These are phyloP conservation scores for Ophiostoma quercus DNA, from an alignment of 2,329 filamentous ascomycete species.

Conservation along the genomic window DNA sequence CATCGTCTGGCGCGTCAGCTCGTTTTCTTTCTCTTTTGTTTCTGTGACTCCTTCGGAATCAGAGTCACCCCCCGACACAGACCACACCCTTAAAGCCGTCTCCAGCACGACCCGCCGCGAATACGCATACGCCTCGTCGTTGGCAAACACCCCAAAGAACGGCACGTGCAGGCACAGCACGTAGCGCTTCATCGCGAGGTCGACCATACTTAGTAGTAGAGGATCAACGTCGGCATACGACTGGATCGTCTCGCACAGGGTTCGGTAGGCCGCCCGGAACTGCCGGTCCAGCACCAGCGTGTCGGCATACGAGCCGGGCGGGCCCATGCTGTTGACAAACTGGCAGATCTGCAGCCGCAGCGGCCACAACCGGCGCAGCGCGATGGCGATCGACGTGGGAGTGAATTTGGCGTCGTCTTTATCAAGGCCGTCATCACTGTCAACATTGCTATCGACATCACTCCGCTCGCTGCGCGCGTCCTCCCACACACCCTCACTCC, in stretches of 20 bases:
- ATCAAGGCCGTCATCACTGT: no score
- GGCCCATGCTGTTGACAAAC: conserved; percentile 45
- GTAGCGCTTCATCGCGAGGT: conserved; percentile 42
- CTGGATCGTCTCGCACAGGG: conserved; percentile 34
- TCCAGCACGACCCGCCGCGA: conserved; percentile 42
- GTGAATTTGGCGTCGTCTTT: no score
- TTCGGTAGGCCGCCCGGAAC: conserved; percentile 38
- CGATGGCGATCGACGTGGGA: conserved; percentile 46
- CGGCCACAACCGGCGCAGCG: conserved; percentile 41
- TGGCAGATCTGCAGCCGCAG: conserved; percentile 42
- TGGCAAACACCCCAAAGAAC: conserved; percentile 37
- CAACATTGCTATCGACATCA: no score
- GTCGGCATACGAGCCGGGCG: conserved; percentile 42
- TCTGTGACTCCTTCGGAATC: no score
- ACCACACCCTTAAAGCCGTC: neutral
- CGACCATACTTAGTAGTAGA: conserved; percentile 32
- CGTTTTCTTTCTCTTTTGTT: neutral
- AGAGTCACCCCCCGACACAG: neutral
- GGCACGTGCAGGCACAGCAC: conserved; percentile 52
- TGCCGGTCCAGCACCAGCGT: conserved; percentile 43
- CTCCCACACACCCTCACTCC: neutral
- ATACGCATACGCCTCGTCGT: conserved; percentile 46
- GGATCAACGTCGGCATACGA: conserved; percentile 25
- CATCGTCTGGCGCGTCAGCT: neutral
- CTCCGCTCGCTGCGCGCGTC: no score